phyloP scores from a whole-genome alignment of 352 stramenopile genomes.

The Globisporangium lucens region DNA sequence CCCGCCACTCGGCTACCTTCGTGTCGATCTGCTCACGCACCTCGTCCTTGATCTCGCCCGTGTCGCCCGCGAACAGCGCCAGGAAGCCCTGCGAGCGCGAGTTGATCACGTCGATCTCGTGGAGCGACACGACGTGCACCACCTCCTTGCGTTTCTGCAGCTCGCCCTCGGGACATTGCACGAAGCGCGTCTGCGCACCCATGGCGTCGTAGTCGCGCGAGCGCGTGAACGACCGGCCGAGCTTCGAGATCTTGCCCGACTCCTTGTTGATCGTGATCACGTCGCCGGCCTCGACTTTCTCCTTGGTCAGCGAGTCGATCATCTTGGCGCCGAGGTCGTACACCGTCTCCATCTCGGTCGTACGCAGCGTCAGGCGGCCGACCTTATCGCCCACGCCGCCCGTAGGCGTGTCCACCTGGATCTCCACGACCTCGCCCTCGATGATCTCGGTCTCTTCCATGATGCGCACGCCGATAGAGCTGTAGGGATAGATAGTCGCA shows the following conservation, averaged over 20 bases:
- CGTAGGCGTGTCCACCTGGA: constrained; percentile 94
- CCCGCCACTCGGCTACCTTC: constrained; percentile 96
- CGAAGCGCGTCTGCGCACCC: constrained; percentile 86
- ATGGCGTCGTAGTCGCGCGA: constrained; percentile 99
- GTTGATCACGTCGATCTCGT: constrained; percentile 99
- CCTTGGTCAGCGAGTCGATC: constrained; percentile 99
- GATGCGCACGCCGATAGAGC: constrained; percentile 96
- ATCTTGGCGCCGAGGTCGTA: constrained; percentile 99
- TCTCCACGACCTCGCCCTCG: constrained; percentile 99
- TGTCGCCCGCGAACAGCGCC: constrained; percentile 98
- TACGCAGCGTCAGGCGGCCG: constrained; percentile 96
- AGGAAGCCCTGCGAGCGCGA: constrained; percentile 98
- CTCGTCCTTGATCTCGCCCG: constrained; percentile 98
- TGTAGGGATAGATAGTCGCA: neutral
- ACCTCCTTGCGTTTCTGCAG: constrained; percentile 99
- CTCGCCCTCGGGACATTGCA: constrained; percentile 94
- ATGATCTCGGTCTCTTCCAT: constrained; percentile 99
- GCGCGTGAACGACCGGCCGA: constrained; percentile 96
- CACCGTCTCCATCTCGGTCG: constrained; percentile 99
- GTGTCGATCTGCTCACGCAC: constrained; percentile 99
- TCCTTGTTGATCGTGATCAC: constrained; percentile 99
- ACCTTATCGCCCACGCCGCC: constrained; percentile 74
- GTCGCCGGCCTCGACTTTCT: constrained; percentile 98
- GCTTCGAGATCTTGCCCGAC: constrained; percentile 97
- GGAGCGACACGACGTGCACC: constrained; percentile 96